Percentiles rank a stretch among this genome's conserved stretches.
Evolutionary conservation across 2,329 filamentous ascomycete species (phyloP).

Genomic region (Pseudopithomyces chartarum): DNA sequence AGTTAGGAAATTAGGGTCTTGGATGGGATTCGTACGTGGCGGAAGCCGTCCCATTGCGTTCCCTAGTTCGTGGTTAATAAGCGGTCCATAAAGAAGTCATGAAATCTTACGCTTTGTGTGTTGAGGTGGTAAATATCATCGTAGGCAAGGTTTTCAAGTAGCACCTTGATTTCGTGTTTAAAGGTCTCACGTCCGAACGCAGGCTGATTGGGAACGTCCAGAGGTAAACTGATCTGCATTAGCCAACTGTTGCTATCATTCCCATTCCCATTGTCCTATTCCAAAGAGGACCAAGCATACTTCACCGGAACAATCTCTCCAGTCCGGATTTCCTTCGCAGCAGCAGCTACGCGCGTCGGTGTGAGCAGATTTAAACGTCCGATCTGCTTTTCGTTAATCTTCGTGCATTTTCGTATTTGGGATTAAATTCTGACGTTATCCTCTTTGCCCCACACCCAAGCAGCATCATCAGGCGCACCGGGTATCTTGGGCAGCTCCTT

Average conservation of each 20-base stretch:
- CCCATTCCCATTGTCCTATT: neutral
- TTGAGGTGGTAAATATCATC: slow-evolving; percentile 52
- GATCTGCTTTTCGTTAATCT: slow-evolving; percentile 35
- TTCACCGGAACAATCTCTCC: slow-evolving; percentile 63
- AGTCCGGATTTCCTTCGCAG: slow-evolving; percentile 58
- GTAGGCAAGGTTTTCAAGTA: slow-evolving; percentile 44
- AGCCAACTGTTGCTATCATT: neutral
- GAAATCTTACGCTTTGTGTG: slow-evolving; percentile 42
- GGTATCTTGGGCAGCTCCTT: slow-evolving; percentile 58
- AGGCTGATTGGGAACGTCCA: slow-evolving; percentile 58
- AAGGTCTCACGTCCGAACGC: slow-evolving; percentile 59
- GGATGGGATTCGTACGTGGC: slow-evolving; percentile 34
- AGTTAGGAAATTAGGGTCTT: neutral
- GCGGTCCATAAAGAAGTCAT: neutral
- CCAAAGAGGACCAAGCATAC: slow-evolving; percentile 32
- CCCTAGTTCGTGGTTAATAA: slow-evolving; percentile 12
- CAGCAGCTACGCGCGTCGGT: slow-evolving; percentile 58
- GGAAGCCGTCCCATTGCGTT: slow-evolving; percentile 54
- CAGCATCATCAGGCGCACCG: slow-evolving; percentile 59
- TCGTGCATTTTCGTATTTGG: neutral
- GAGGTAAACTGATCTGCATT: slow-evolving; percentile 50
- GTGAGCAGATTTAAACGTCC: slow-evolving; percentile 63
- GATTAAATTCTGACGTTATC: slow-evolving; percentile 49
- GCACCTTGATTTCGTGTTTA: slow-evolving; percentile 58
- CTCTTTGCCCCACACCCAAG: slow-evolving; percentile 65